A percentile compares a stretch with the other conserved stretches of the same genome.
Conservation (phyloP, 805 yeast genomes). For the Saccharomyces jurei region DNA sequence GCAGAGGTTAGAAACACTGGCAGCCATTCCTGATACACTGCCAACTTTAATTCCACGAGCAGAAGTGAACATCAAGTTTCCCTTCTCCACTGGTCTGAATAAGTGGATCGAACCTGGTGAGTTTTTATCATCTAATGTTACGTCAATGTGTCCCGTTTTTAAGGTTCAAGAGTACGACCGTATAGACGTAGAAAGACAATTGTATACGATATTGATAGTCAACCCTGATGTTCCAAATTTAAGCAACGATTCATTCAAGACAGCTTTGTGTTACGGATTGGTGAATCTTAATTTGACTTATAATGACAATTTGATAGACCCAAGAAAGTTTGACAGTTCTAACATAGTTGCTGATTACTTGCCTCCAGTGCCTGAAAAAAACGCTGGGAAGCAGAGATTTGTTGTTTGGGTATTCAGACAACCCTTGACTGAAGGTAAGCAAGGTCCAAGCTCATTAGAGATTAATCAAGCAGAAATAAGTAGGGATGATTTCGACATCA, state of each 20-base stretch:
- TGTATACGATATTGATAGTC: conserved; percentile 72
- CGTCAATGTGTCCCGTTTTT: conserved; percentile 68
- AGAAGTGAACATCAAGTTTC: conserved; percentile 67
- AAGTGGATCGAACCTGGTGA: conserved; percentile 77
- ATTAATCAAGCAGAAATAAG: conserved; percentile 7
- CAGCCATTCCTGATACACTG: conserved; percentile 86
- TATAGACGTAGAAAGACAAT: conserved; percentile 34
- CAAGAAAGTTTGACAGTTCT: conserved; percentile 31
- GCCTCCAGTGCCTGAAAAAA: conserved; percentile 88
- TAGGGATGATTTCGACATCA: conserved; percentile 58
- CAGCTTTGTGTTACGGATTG: conserved; percentile 72
- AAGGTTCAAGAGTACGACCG: conserved; percentile 64
- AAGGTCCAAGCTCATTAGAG: not conserved
- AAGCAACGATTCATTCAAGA: conserved; percentile 54
- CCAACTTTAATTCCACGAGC: conserved; percentile 80
- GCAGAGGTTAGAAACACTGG: conserved; percentile 84
- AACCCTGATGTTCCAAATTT: conserved; percentile 90
- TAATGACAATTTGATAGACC: conserved; percentile 45
- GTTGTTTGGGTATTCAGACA: conserved; percentile 90
- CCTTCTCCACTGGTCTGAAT: conserved; percentile 54
- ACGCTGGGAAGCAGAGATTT: conserved; percentile 73
- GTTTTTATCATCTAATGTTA: conserved; percentile 62
- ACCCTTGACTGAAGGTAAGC: conserved; percentile 6
- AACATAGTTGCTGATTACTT: conserved; percentile 48
- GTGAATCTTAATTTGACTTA: conserved; percentile 53